Base-by-base conservation (phyloP, 768 basidiomycete genomes). In the Trametes sanguinea region DNA sequence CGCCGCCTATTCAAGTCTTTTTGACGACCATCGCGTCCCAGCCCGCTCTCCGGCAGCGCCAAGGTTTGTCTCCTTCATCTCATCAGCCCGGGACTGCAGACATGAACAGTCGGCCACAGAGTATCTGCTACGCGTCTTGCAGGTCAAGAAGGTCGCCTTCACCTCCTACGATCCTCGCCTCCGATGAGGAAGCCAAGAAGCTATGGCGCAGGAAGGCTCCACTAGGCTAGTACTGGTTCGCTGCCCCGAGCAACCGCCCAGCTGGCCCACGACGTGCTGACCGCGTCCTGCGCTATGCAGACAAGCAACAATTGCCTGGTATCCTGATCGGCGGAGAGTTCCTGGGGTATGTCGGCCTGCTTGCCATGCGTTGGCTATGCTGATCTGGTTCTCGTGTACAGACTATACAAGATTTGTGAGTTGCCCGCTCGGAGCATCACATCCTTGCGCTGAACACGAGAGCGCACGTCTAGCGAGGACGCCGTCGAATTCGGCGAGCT, bases 11-110 rank as follows among this genome's bases (percentile, higher is more conserved):
- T 61, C 85, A 89, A 68, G 71, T 90, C 43, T 94, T 92, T 73
- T 81, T 94, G 57, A 94, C 93, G n/a, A 94, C 93, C 14, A 94
- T 94, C 65, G 89, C 88, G 2, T 90, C 90, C 51, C 88, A 92
- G 70, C 85, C 89, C 1, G 82, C 83, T 53, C 79, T 94, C 62
- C 80, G 92, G 65, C 85, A 89, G 67, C 85, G 90, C 29, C 92
- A 94, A 84, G 91, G 92, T 87, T 47, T 35, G 73, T 64, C 47
- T 17, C 48, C 22, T 50, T 4, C 48, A 14, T 9, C 27, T 11
- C 27, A 17, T 14, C 6, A 30, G 14, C 30, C 30, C 10, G 30
- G 27, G 22, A 22, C 27, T 32, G 11, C 30, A 22, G 14, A 6
- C 11, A 2, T 33, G 11, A 27, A 32, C 47, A 30, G 2, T 3